Conservation (phyloP, 805 yeast species). For the Tetrapisispora taiwanensis region DNA sequence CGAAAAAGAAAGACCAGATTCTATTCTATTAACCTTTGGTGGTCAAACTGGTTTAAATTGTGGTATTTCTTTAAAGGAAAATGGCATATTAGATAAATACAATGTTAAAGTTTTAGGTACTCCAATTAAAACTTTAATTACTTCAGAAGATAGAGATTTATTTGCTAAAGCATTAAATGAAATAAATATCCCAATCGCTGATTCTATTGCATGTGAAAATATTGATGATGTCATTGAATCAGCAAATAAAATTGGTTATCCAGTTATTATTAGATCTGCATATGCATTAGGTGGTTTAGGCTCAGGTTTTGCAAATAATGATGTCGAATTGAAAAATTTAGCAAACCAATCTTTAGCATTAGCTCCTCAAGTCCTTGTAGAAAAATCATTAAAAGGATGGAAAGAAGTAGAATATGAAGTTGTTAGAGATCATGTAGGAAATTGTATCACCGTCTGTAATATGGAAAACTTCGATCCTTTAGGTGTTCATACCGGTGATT, state of each 20-base stretch:
- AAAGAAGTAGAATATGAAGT: slow-evolving; percentile 98
- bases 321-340: slow-evolving; percentile 72
- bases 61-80: slow-evolving; percentile 87
- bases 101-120: slow-evolving; percentile 95
- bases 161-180: slow-evolving; percentile 93
- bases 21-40: slow-evolving; percentile 90
- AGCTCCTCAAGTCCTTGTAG: slow-evolving; percentile 92
- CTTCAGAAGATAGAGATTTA: slow-evolving; percentile 95
- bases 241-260: slow-evolving; percentile 81
- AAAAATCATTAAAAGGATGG: slow-evolving; percentile 97
- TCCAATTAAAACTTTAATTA: slow-evolving; percentile 89
- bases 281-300: slow-evolving; percentile 96
- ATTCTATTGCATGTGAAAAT: slow-evolving; percentile 88
- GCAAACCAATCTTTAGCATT: slow-evolving; percentile 82
- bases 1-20: slow-evolving; percentile 94
- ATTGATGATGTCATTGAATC: slow-evolving; percentile 91
- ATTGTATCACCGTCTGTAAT: slow-evolving; percentile 97
- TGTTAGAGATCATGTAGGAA: slow-evolving; percentile 90
- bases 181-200: slow-evolving; percentile 92
- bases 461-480: slow-evolving; percentile 98
- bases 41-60: slow-evolving; percentile 97
- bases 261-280: slow-evolving; percentile 95
- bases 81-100: slow-evolving; percentile 86
- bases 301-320: slow-evolving; percentile 88
- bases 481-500: slow-evolving; percentile 98